phyloP scores from a whole-genome alignment of 2,329 filamentous ascomycete genomes.

The Fusarium pseudonygamai region DNA sequence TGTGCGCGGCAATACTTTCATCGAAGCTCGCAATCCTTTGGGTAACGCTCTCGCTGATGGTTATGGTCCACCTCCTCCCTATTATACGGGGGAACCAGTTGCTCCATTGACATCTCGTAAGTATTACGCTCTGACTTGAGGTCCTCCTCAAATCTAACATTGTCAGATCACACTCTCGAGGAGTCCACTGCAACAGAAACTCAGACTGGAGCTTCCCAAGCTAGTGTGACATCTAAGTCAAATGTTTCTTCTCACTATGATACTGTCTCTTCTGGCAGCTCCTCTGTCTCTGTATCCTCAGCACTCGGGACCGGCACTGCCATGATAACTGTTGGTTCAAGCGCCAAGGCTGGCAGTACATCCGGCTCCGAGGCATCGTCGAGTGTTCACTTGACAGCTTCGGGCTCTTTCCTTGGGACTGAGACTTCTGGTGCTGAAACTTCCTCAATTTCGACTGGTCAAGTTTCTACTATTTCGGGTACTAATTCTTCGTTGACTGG shows the following conservation, averaged over 20 bases:
- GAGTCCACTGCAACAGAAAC: slow-evolving; percentile 1
- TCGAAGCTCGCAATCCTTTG: slow-evolving; percentile 14
- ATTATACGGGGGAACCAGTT: slow-evolving; percentile 26
- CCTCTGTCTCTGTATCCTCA: slow-evolving; percentile 8
- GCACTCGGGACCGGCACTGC: neutral
- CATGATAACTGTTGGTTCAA: slow-evolving; percentile 29
- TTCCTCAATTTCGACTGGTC: neutral
- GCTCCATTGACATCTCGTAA: slow-evolving; percentile 18
- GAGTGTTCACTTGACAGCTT: neutral
- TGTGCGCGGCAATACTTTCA: slow-evolving; percentile 9
- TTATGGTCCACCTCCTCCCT: slow-evolving; percentile 38
- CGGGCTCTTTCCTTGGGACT: neutral
- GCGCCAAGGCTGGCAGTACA: slow-evolving; percentile 28
- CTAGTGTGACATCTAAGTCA: neutral
- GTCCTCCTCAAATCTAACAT: slow-evolving; percentile 4
- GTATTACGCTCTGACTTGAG: neutral
- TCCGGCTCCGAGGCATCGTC: slow-evolving; percentile 15
- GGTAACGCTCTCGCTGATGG: slow-evolving; percentile 22
- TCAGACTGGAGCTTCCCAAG: neutral
- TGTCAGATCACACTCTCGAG: slow-evolving; percentile 12
- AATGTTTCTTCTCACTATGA: neutral
- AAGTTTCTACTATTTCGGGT: neutral
- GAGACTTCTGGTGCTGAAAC: neutral
- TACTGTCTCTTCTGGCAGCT: neutral
- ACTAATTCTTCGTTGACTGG: neutral